Evolutionary conservation across 768 basidiomycete genomes (phyloP).

Genomic region (Trametes cubensis): DNA sequence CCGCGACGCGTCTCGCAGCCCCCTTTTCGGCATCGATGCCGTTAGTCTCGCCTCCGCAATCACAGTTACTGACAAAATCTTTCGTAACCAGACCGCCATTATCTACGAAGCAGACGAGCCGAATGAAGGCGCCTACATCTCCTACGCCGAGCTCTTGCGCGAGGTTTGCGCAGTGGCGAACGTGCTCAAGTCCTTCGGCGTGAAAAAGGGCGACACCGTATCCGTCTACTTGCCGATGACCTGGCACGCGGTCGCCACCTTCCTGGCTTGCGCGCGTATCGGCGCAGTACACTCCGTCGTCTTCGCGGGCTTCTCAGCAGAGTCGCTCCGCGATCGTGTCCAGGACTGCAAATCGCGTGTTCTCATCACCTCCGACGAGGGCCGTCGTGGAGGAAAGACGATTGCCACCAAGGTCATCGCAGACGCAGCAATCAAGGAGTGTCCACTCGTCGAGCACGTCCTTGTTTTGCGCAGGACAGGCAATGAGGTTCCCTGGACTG

Average conservation of each 20-base stretch:
- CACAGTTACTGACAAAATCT: constrained; percentile 1
- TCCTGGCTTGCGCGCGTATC: constrained; percentile 97
- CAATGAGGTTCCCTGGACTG: constrained; percentile 74
- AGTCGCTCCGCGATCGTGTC: constrained; percentile 90
- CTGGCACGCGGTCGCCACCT: constrained; percentile 94
- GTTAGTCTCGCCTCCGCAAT: no score
- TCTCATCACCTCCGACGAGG: constrained; percentile 96
- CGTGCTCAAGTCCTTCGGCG: constrained; percentile 83
- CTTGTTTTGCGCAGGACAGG: constrained; percentile 90
- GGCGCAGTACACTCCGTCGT: constrained; percentile 97
- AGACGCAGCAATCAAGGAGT: constrained; percentile 85
- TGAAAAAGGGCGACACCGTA: constrained; percentile 95
- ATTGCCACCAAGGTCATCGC: constrained; percentile 95
- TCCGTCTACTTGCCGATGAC: constrained; percentile 94
- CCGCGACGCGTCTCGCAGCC: background rate
- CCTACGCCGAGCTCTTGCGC: constrained; percentile 83
- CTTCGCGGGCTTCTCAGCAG: constrained; percentile 96
- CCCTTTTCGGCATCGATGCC: background rate
- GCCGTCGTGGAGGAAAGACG: constrained; percentile 88
- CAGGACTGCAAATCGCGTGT: constrained; percentile 88
- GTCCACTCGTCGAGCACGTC: constrained; percentile 86
- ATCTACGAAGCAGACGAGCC: constrained; percentile 99
- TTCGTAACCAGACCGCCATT: constrained; percentile 73
- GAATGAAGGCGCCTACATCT: constrained; percentile 70
- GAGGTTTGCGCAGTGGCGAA: constrained; percentile 92